Conservation (phyloP, 306 rosid species). For the Cicer cuneatum region DNA sequence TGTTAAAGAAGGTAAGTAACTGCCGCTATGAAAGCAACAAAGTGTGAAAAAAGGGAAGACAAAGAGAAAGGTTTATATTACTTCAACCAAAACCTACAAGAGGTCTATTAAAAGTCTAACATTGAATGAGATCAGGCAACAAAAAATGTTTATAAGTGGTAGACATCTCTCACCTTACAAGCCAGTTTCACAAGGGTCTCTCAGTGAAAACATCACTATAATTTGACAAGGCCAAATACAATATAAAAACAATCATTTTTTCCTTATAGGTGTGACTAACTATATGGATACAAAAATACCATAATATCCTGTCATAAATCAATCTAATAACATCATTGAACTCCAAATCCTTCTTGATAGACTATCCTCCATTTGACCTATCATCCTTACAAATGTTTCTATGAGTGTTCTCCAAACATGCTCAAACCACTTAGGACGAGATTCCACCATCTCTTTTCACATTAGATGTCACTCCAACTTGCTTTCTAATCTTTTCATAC, state of each 20-base stretch:
- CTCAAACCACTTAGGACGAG: not conserved
- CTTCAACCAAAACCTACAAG: constrained; percentile 8
- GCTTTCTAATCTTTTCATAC: not conserved
- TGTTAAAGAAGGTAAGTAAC: not conserved
- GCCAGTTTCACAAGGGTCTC: not conserved
- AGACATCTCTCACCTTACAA: no score
- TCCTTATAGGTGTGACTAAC: not conserved
- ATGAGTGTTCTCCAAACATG: not conserved
- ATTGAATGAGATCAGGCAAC: no score
- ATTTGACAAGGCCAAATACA: constrained; percentile 1
- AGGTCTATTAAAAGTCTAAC: not conserved
- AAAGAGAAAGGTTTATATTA: constrained; percentile 1
- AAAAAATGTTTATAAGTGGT: no score
- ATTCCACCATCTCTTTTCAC: not conserved
- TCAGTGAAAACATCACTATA: not conserved
- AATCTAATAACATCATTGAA: not conserved
- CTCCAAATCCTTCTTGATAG: not conserved
- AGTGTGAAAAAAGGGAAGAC: not conserved
- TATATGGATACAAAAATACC: not conserved
- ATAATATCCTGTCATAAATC: not conserved
- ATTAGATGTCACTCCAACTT: not conserved
- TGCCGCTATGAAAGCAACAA: constrained; percentile 10
- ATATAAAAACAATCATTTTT: not conserved
- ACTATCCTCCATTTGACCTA: not conserved
- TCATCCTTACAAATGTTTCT: not conserved